phyloP scores from a whole-genome alignment of 371 early-diverging fungal species.

The Basidiobolus meristosporus region DNA sequence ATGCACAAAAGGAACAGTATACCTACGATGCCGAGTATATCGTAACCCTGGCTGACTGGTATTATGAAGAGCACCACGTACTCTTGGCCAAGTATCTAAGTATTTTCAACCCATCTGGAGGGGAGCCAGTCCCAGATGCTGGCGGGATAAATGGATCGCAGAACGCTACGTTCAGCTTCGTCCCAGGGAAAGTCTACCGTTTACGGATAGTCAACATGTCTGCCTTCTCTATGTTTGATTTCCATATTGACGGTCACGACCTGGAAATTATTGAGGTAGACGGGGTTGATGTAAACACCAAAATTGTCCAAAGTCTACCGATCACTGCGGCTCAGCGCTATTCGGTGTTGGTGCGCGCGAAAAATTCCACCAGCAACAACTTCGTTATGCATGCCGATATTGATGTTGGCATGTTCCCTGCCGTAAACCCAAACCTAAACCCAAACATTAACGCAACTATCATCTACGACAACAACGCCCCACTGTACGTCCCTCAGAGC shows the following conservation, averaged over 20 bases:
- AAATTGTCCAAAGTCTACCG: conserved; percentile 7
- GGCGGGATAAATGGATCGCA: conserved; percentile 25
- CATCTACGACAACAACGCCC: conserved; percentile 8
- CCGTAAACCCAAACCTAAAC: conserved; percentile 5
- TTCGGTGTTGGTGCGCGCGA: conserved; percentile 13
- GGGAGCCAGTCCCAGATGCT: conserved; percentile 42
- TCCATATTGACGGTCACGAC: conserved; percentile 14
- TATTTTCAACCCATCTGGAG: no score
- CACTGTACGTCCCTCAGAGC: neutral
- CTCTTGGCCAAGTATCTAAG: conserved; percentile 12
- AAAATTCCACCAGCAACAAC: conserved; percentile 9
- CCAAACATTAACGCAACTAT: conserved; percentile 7
- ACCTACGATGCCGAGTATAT: conserved; percentile 46
- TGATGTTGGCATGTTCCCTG: conserved; percentile 7
- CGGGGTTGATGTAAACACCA: conserved; percentile 12
- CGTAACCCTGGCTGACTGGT: conserved; percentile 43
- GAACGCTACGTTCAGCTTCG: conserved; percentile 20
- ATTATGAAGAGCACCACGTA: conserved; percentile 23
- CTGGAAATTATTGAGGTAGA: conserved; percentile 16
- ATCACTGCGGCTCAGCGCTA: conserved; percentile 17
- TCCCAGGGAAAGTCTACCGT: conserved; percentile 64
- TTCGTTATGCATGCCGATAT: conserved; percentile 13
- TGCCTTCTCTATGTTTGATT: conserved; percentile 8
- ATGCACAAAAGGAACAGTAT: conserved; percentile 34
- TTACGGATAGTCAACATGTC: conserved; percentile 54